phyloP scores from a whole-genome alignment of 2,329 filamentous ascomycete genomes.

The Proliferodiscus dingleyae region DNA sequence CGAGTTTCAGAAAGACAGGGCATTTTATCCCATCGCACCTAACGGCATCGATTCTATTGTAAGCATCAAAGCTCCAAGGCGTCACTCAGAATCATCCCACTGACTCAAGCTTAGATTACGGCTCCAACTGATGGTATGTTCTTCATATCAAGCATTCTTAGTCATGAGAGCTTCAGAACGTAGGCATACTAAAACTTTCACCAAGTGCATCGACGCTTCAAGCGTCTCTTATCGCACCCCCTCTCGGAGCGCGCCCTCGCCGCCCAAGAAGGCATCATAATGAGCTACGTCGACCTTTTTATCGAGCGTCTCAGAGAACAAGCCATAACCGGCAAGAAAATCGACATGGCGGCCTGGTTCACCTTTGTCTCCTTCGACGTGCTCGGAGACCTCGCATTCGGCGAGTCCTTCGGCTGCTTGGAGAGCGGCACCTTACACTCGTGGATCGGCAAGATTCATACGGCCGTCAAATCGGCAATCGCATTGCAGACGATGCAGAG shows the following conservation, averaged over 20 bases:
- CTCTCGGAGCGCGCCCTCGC: constrained; percentile 21
- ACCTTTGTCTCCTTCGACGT: constrained; percentile 37
- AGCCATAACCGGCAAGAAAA: background rate
- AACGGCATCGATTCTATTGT: too few relatives aligned
- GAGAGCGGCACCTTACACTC: background rate
- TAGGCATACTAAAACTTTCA: background rate
- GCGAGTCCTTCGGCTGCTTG: constrained; percentile 26
- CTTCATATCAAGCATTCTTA: background rate
- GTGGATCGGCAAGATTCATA: too few relatives aligned
- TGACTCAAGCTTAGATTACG: too few relatives aligned
- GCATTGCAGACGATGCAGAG: too few relatives aligned
- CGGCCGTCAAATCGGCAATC: too few relatives aligned
- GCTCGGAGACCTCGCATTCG: constrained; percentile 33
- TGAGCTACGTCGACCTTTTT: constrained; percentile 28
- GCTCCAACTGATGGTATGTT: background rate
- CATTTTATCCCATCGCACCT: too few relatives aligned
- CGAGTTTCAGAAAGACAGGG: too few relatives aligned
- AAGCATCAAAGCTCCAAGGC: too few relatives aligned
- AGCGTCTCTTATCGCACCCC: constrained; percentile 2
- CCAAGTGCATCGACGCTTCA: background rate
- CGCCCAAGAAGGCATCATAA: constrained; percentile 31
- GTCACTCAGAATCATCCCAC: too few relatives aligned
- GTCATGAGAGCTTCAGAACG: background rate
- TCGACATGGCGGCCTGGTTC: constrained; percentile 4
- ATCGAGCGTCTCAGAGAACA: constrained; percentile 25